Evolutionary conservation across 2,329 filamentous ascomycete species (phyloP).

Genomic region (Fusarium lyarnte): DNA sequence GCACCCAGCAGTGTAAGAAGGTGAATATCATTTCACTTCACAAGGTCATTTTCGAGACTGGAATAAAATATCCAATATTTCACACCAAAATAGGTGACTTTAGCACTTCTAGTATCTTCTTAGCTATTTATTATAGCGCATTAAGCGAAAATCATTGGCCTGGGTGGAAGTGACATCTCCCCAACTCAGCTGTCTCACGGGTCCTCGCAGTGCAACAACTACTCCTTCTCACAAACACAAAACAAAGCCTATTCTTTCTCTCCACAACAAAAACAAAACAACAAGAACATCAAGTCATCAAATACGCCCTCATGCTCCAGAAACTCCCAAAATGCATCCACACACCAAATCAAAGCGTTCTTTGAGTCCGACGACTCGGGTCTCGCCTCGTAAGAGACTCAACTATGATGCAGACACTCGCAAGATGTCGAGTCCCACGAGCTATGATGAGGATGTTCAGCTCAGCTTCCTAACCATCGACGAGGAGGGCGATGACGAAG

Average conservation of each 20-base stretch:
- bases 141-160: not conserved
- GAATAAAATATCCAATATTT: not conserved
- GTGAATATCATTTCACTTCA: not conserved
- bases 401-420: conserved; percentile 1
- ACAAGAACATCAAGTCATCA: not conserved
- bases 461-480: not conserved
- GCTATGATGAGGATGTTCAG: conserved; percentile 1
- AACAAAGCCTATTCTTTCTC: not conserved
- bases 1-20: not conserved
- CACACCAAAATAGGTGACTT: fast-evolving
- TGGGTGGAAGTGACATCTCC: not conserved
- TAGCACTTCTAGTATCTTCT: not conserved
- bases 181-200: not conserved
- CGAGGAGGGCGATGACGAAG: conserved; percentile 23
- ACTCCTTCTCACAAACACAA: conserved; percentile 6
- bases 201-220: conserved; percentile 18
- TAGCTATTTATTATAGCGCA: not conserved
- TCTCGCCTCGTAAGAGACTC: not conserved
- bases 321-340: conserved; percentile 11
- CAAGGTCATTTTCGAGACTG: not conserved
- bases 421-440: conserved; percentile 18
- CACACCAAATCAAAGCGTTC: conserved; percentile 3
- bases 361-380: conserved; percentile 9
- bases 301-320: not conserved
- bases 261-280: not conserved